These are phyloP conservation scores for Backusella mclennaniae DNA, from an alignment of 192 early-diverging fungal species.

Conservation along the genomic window DNA sequence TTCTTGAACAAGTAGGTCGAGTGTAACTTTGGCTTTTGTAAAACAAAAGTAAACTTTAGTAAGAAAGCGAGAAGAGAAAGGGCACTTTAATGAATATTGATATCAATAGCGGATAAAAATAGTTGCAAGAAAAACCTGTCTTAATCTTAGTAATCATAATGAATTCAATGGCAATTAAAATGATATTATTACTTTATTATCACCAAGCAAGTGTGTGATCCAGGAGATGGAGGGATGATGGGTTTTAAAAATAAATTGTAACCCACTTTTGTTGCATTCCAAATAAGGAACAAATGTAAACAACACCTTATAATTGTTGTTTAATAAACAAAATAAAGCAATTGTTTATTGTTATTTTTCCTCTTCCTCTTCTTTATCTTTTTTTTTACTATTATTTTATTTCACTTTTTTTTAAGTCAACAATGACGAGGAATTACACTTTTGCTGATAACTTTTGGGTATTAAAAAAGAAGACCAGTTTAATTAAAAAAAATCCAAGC, in stretches of 20 bases:
- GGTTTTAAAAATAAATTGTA: background rate
- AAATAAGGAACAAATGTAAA: slow-evolving; percentile 3
- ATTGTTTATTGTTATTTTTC: background rate
- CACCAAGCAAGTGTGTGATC: background rate
- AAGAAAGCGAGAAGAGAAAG: background rate
- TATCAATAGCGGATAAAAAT: background rate
- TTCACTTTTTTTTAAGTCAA: background rate
- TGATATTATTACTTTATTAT: background rate
- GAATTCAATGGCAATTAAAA: background rate
- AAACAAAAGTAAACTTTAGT: background rate
- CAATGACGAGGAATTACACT: background rate
- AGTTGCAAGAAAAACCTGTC: background rate
- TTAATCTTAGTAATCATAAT: background rate
- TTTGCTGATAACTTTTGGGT: slow-evolving; percentile 25
- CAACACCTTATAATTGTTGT: background rate
- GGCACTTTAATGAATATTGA: too few relatives aligned
- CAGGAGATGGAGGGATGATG: background rate
- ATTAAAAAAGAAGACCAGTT: background rate
- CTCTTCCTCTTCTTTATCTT: background rate
- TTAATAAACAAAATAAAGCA: slow-evolving; percentile 1
- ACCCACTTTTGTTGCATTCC: background rate
- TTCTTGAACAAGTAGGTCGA: background rate
- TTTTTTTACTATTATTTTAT: background rate
- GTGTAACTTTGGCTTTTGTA: background rate
- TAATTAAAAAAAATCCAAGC: background rate